Evolutionary conservation across 2,329 filamentous ascomycete species (phyloP).

Genomic region (Alternaria sp.): DNA sequence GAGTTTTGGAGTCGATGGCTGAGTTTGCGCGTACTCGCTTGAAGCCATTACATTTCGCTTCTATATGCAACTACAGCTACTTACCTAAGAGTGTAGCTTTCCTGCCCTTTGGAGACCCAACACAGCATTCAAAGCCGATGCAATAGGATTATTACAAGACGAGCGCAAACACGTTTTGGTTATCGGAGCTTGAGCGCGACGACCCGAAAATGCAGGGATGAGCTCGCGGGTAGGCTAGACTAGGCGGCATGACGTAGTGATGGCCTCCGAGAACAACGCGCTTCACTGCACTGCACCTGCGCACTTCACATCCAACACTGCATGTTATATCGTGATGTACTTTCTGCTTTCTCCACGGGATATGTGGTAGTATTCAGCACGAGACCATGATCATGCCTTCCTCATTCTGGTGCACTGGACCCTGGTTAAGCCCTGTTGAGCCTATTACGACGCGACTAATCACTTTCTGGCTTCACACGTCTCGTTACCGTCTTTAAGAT

Average conservation of each 20-base stretch:
- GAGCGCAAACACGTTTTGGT: not conserved
- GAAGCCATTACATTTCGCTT: no score
- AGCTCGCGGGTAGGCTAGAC: not conserved
- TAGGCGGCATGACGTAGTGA: not conserved
- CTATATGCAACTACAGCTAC: no score
- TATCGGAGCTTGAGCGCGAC: not conserved
- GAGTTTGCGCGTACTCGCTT: no score
- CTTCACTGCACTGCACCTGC: not conserved
- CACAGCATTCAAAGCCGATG: no score
- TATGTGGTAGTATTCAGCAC: not conserved
- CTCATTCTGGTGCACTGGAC: not conserved
- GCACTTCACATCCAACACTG: not conserved
- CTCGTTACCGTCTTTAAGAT: not conserved
- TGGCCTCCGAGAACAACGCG: not conserved
- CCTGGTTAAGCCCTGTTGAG: not conserved
- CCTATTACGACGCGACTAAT: not conserved
- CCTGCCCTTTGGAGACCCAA: no score
- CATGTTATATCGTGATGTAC: not conserved
- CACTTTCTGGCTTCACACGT: not conserved
- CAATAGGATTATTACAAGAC: no score
- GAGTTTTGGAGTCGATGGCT: no score
- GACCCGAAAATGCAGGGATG: not conserved
- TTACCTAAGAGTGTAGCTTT: no score
- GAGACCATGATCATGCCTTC: not conserved
- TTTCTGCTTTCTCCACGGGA: not conserved